Conservation (phyloP, 169 alveolate species). For the Eimeria praecox region DNA sequence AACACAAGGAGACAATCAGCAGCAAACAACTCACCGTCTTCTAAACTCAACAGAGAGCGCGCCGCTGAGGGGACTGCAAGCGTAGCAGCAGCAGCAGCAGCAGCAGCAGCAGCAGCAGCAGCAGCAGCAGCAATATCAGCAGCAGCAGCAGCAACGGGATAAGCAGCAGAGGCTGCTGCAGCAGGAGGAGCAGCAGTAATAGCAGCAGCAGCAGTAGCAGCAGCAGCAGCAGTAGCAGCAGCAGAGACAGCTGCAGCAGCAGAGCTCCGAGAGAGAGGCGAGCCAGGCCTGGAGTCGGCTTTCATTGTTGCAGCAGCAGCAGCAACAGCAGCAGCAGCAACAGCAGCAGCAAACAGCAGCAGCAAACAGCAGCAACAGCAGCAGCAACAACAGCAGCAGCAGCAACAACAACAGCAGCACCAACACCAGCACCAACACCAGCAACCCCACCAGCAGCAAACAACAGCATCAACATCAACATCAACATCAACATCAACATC, state of each 20-base stretch:
- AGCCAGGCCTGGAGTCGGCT: too few relatives aligned
- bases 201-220: too few relatives aligned
- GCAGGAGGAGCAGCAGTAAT: too few relatives aligned
- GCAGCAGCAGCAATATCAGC: not conserved
- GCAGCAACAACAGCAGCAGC: constrained; percentile 33
- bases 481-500: not conserved
- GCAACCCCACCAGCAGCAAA: too few relatives aligned
- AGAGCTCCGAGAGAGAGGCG: too few relatives aligned
- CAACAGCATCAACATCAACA: constrained; percentile 36
- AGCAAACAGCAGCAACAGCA: not conserved
- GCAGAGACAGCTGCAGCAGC: too few relatives aligned
- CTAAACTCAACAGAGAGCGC: not conserved
- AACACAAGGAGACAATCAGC: too few relatives aligned
- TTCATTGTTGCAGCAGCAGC: constrained; percentile 55
- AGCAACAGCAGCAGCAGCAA: constrained; percentile 8
- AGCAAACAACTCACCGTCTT: too few relatives aligned
- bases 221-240: too few relatives aligned
- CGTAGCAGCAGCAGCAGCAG: constrained; percentile 8
- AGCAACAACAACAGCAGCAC: not conserved
- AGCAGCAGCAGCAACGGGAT: constrained; percentile 25
- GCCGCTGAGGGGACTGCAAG: not conserved
- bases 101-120: constrained; percentile 27
- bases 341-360: not conserved
- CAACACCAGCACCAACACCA: constrained; percentile 8
- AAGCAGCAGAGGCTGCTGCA: too few relatives aligned